Conservation (phyloP, 192 early-diverging fungal species). For the Coemansia sp. region DNA sequence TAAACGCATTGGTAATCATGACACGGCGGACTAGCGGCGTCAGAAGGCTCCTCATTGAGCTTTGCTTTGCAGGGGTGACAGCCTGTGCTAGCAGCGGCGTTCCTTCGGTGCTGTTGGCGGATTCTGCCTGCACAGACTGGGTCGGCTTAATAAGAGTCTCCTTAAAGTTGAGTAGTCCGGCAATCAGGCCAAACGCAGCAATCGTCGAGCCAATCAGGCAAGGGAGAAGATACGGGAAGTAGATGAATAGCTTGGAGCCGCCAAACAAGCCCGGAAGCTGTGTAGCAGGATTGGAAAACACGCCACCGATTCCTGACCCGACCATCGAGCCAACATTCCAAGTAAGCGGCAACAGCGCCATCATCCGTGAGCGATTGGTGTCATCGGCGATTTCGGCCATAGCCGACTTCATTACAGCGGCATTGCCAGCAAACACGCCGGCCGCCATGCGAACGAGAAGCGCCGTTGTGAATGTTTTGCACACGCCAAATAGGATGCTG, state of each 20-base stretch:
- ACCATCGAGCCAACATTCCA: slow-evolving; percentile 65
- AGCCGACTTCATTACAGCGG: slow-evolving; percentile 78
- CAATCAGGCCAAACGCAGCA: slow-evolving; percentile 62
- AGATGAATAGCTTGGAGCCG: slow-evolving; percentile 57
- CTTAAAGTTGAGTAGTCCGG: slow-evolving; percentile 67
- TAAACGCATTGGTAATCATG: slow-evolving; percentile 18
- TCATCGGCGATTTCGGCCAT: slow-evolving; percentile 82
- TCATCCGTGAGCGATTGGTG: slow-evolving; percentile 75
- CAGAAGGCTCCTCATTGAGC: slow-evolving; percentile 11
- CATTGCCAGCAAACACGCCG: slow-evolving; percentile 72
- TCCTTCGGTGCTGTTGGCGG: neutral
- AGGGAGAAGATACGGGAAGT: slow-evolving; percentile 82
- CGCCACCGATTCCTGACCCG: slow-evolving; percentile 77
- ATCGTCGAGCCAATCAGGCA: slow-evolving; percentile 67
- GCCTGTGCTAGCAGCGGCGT: slow-evolving; percentile 14
- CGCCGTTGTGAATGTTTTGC: slow-evolving; percentile 59
- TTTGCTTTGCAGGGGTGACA: slow-evolving; percentile 6
- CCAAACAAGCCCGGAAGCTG: slow-evolving; percentile 67
- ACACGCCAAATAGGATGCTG: slow-evolving; percentile 69
- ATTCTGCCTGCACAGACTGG: neutral
- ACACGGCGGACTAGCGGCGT: slow-evolving; percentile 18
- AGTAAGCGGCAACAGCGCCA: slow-evolving; percentile 70
- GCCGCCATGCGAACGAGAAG: slow-evolving; percentile 62
- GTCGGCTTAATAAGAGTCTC: slow-evolving; percentile 50
- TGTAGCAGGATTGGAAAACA: slow-evolving; percentile 73